Evolutionary conservation across 352 stramenopile species (phyloP).

Genomic region (Pythium plurisporium): DNA sequence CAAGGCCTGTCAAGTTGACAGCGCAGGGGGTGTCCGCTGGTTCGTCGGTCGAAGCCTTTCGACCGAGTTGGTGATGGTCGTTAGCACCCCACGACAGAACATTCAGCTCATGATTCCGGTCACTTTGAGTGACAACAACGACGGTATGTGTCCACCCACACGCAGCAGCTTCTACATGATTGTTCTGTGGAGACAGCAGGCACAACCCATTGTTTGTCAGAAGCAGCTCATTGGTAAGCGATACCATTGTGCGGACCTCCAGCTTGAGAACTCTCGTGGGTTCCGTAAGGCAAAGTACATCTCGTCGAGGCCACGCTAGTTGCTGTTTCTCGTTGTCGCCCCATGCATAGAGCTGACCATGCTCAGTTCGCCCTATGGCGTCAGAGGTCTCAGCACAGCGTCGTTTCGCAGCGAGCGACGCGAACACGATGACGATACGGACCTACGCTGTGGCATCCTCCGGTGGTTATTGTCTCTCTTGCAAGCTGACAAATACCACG

Average conservation of each 20-base stretch:
- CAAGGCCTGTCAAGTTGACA: conserved; percentile 8
- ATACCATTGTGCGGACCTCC: too few relatives aligned
- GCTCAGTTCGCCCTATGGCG: background rate
- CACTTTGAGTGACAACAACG: conserved; percentile 11
- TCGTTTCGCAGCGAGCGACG: background rate
- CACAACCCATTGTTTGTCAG: too few relatives aligned
- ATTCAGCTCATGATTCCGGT: background rate
- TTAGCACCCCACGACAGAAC: conserved; percentile 53
- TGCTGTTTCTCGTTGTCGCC: conserved; percentile 59
- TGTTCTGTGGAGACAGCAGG: background rate
- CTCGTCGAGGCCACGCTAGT: conserved; percentile 12
- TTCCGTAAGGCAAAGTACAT: background rate
- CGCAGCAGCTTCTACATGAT: conserved; percentile 24
- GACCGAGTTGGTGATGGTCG: conserved; percentile 43
- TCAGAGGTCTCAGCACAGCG: background rate
- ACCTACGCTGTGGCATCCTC: conserved; percentile 76
- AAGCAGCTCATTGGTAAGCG: too few relatives aligned
- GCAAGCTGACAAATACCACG: conserved; percentile 10
- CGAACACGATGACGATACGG: background rate
- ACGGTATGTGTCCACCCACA: conserved; percentile 77
- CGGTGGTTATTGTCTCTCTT: conserved; percentile 37
- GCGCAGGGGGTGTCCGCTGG: background rate
- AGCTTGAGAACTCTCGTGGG: background rate
- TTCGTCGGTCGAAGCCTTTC: background rate
- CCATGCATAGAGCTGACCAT: conserved; percentile 58